Evolutionary conservation across 805 yeast genomes (phyloP), one percentile per base, ranked within the genome.

Genomic region (Sugiyamaella mastotermitis): DNA sequence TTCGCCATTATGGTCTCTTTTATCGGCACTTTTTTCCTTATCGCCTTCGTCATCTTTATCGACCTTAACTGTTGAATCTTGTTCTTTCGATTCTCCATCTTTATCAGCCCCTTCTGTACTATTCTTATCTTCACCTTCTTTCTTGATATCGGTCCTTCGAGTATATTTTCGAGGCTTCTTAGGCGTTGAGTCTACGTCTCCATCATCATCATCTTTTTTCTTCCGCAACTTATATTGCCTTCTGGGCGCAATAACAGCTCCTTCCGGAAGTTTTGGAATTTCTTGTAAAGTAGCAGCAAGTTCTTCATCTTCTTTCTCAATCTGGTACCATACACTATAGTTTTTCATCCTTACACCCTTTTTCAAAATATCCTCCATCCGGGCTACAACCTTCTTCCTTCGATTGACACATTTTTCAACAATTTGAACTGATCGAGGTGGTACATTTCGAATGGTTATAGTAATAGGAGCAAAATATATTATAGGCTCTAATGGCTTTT

Each of bases 251-350:
- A 36, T 31, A 15, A 33, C 25, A 18, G 41, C 34, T 23, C 35
- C 40, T 10, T 48, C 35, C 2, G 50, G 50, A 11, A 43, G 47
- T 21, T 37, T 35, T 2, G 51, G 47, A 8, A 46, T 49, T 38
- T 40, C 35, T 8, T 39, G 36, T 11, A 56, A 40, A 18, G 43
- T 43, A 30, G 58, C 61, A 3, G 48, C 29, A 13, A 53, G 39
- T 9, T 52, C 55, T 9, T 41, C 45, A 37, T 62, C 65, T 6
- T 45, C 41, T 32, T 48, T 45, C 16, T 59, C 64, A 11, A 90
- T 67, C 50, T 83, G 85, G 52, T 80, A 84, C 95, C 96, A 87
- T 15, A 86, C 63, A 54, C 81, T 73, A 49, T 76, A 75, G 23
- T 74, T 74, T 4, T 80, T 63, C 3, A 77, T 60, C 41, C 86